These are phyloP conservation scores for Colletotrichum shisoi DNA, from an alignment of 2,329 filamentous ascomycete species.

Conservation along the genomic window DNA sequence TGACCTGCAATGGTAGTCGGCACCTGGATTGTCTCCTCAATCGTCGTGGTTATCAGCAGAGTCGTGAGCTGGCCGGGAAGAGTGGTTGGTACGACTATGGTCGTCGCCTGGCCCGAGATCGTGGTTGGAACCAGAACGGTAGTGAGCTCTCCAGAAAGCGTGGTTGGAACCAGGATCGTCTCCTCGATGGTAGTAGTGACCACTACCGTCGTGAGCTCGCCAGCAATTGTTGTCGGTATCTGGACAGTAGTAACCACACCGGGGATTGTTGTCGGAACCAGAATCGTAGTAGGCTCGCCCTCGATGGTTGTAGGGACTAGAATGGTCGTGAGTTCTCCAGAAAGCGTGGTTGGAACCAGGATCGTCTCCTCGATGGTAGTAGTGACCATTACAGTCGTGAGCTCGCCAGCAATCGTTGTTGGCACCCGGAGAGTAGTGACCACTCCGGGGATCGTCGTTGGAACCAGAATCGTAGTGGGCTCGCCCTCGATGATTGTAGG, in stretches of 20 bases:
- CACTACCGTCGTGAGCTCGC: constrained; percentile 1
- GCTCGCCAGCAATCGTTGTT: constrained; percentile 3
- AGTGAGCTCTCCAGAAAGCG: constrained; percentile 1
- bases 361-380: constrained; percentile 42
- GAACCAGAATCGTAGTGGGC: constrained; percentile 13
- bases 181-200: constrained; percentile 45
- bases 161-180: constrained; percentile 1
- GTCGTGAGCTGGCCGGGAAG: constrained; percentile 7
- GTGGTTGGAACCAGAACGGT: constrained; percentile 15
- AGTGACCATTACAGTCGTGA: constrained; percentile 36
- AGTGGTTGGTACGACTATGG: constrained; percentile 1
- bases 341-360: constrained; percentile 1
- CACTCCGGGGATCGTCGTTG: not conserved
- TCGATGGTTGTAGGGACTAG: not conserved
- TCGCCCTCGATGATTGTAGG: constrained; percentile 4
- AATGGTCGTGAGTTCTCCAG: not conserved
- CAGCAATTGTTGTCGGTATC: constrained; percentile 2
- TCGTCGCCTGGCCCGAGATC: not conserved
- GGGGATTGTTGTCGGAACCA: not conserved
- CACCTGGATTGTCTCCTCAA: constrained; percentile 36
- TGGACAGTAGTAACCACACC: not conserved
- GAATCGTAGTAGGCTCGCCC: constrained; percentile 12
- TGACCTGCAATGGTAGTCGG: constrained; percentile 15
- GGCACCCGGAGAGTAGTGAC: not conserved
- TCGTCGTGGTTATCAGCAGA: constrained; percentile 42